Percentiles rank a stretch among this genome's conserved stretches.
Evolutionary conservation across 2,329 filamentous ascomycete genomes (phyloP).

Genomic region (Ophiosphaerella herpotricha): DNA sequence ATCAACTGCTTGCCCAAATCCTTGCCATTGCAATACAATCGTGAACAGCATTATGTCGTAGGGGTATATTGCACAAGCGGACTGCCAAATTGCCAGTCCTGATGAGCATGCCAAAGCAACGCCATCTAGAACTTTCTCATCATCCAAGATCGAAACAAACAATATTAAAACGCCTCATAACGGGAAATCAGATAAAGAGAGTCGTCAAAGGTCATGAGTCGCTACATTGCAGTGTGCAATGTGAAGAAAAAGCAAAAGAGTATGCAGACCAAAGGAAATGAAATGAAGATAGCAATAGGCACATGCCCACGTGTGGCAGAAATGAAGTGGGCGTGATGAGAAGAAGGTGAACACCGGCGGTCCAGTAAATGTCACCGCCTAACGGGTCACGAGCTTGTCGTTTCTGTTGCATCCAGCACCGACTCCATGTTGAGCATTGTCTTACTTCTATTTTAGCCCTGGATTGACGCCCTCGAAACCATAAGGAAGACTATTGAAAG

Average conservation of each 20-base stretch:
- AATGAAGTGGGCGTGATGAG: too few relatives aligned
- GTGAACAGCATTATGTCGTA: conserved; percentile 32
- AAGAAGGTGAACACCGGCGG: too few relatives aligned
- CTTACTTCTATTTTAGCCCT: background rate
- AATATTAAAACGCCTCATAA: too few relatives aligned
- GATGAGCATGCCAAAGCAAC: conserved; percentile 19
- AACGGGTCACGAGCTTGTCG: too few relatives aligned
- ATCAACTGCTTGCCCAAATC: conserved; percentile 13
- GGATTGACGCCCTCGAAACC: conserved; percentile 5
- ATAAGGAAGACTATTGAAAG: conserved; percentile 15
- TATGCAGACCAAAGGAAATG: too few relatives aligned
- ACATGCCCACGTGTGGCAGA: too few relatives aligned
- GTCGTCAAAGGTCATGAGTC: background rate
- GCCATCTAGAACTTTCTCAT: background rate
- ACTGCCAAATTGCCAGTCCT: conserved; percentile 5
- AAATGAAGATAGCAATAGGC: too few relatives aligned
- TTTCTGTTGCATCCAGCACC: too few relatives aligned
- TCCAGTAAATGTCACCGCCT: too few relatives aligned
- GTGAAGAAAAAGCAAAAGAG: too few relatives aligned
- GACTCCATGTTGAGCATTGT: background rate
- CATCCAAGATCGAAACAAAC: too few relatives aligned
- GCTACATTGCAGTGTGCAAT: too few relatives aligned
- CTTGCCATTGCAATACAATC: conserved; percentile 27
- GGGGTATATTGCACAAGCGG: conserved; percentile 27
- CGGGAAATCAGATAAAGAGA: background rate